Base-by-base conservation (phyloP, 2,329 filamentous ascomycete species). In the Phialemoniopsis sp. region DNA sequence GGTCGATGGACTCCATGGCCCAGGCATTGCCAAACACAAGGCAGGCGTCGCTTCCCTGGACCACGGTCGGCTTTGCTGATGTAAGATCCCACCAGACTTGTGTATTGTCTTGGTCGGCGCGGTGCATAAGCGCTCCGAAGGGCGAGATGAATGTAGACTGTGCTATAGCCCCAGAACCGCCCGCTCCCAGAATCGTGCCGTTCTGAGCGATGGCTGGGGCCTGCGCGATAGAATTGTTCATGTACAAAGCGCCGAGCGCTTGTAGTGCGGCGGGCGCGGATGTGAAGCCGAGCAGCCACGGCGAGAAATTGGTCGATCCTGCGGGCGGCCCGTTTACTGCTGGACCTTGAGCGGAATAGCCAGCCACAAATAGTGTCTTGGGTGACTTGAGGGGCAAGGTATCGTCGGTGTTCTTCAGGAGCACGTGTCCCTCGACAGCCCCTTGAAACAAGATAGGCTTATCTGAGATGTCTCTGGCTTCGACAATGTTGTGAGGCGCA, bases 1-100 rank as follows among this genome's bases (percentile, higher is more conserved):
- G 64, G 39, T 82, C 66, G 48, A 66, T 79, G 0, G 82, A 82
- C 59, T 89, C 85, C 0, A 81, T 74, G 2, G 79, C 74, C 54
- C 80, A 82, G 4, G 62, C 68, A 51, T 79, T 80, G 46, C 73
- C 68, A 43, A 76, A 69, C 0, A 77, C 72, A 9, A 78, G 54
- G 42, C 84, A 88, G 5, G 85, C 65, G 52, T 86, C 68, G 4
- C 72, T 67, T 2, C 46, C 58, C 2, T 64, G 54, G 35, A 73
- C 63, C 7, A 83, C 72, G 7, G 59, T 48, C 0, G 80, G 78
- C 2, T 65, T 56, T 2, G 55, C 52, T 2, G 60, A 68, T 10
- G 12, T n/a, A 44, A 82, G 76, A 52, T 86, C 81, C 68, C 74
- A 81, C 53, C 73, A 75, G 2, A 85, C 52, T 1, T 68, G 67